Base-by-base conservation (phyloP, 495 filamentous ascomycete genomes). In the Melanomma pulvis-pyrius region DNA sequence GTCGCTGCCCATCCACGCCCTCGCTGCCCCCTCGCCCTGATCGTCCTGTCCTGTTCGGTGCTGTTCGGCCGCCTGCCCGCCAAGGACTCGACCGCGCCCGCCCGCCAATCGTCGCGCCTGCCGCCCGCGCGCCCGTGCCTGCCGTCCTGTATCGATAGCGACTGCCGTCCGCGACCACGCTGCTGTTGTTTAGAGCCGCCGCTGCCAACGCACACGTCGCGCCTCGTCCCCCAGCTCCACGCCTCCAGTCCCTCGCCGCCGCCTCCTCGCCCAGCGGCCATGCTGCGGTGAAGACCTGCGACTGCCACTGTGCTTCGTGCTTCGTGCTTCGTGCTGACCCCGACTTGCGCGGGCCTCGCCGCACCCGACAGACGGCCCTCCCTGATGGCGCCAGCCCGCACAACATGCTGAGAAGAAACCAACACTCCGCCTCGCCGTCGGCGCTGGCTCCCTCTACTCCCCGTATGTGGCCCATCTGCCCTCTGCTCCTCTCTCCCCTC, bases 401-500 rank as follows among this genome's bases (percentile, higher is more conserved):
- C 55, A 66, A 54, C 5, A 71, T 71, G 69, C 68, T 68, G 41
- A 63, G 54, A 60, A 64, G 65, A 60, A 64, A 34, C 56, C 55
- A 64, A 47, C 60, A 56, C 25, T 71, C 69, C 64, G 59, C 69
- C 69, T 71, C 69, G 69, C 65, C 69, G 69, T 41, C 69, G 69
- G 69, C 65, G 65, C 65, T 50, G 60, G 48, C 53, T 32, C 48
- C 56, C 28, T 65, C 66, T 41, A 39, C 70, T 69, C 70, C 70
- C 13, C 66, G 70, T 72, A 69, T 53, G 70, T 72, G 60, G 47
- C 52, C 19, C 54, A 8, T 57, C 11, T 39, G 11, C n/a, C 19
- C 53, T 12, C 36, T 26, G 12, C 28, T 49, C 32, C 36, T 21
- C 53, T 57, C 53, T 50, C 7, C 32, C 41, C 61, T 39, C 9